phyloP scores from a whole-genome alignment of 1,284 basidiomycete species.

The Neolentinus lepideus region DNA sequence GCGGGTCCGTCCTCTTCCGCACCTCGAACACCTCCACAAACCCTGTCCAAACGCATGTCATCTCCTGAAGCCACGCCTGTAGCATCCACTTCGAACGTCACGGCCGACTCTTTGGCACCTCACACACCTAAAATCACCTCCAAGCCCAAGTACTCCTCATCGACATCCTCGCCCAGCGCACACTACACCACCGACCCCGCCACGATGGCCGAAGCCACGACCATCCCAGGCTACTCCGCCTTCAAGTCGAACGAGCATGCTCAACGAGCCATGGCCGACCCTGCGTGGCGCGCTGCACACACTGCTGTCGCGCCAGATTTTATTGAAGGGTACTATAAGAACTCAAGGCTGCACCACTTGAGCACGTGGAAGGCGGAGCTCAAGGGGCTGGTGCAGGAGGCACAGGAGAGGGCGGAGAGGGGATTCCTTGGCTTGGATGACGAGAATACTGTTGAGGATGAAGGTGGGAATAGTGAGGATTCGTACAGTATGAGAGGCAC shows the following conservation, averaged over 20 bases:
- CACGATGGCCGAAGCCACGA: constrained; percentile 30
- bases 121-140: constrained; percentile 5
- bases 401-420: constrained; percentile 62
- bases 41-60: neutral
- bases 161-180: constrained; percentile 12
- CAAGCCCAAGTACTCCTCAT: constrained; percentile 5
- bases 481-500: constrained; percentile 53
- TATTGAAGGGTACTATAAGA: constrained; percentile 85
- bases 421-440: constrained; percentile 22
- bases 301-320: constrained; percentile 86
- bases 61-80: neutral
- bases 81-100: constrained; percentile 3
- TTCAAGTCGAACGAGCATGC: constrained; percentile 64
- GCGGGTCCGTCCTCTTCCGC: neutral
- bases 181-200: constrained; percentile 37
- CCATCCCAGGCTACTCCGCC: constrained; percentile 56
- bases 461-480: constrained; percentile 12
- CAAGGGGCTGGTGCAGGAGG: constrained; percentile 73
- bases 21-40: neutral
- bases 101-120: constrained; percentile 4
- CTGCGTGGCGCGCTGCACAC: constrained; percentile 80
- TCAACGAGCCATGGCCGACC: constrained; percentile 68
- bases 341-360: constrained; percentile 88
- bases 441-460: constrained; percentile 17
- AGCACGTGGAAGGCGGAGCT: constrained; percentile 92